Conservation (phyloP, 2,329 filamentous ascomycete species). For the Colletotrichum cuscutae region DNA sequence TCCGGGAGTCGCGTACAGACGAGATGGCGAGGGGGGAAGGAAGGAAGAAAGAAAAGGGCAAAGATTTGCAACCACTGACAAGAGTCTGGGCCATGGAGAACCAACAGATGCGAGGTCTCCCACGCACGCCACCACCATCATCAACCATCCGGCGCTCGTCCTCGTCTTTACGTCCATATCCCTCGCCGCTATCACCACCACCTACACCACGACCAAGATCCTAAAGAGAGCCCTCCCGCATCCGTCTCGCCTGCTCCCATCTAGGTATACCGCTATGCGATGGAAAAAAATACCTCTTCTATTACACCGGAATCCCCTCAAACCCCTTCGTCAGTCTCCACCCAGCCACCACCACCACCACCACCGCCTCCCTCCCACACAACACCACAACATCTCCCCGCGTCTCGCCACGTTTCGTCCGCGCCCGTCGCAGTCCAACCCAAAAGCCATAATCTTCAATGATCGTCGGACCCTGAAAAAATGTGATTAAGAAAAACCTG, state of each 20-base stretch:
- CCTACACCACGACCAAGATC: neutral
- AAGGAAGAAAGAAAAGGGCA: neutral
- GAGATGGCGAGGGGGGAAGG: neutral
- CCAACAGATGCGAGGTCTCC: neutral
- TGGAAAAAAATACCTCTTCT: neutral
- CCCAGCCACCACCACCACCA: neutral
- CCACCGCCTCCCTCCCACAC: neutral
- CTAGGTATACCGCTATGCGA: neutral
- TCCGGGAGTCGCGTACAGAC: neutral
- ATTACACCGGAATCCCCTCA: neutral
- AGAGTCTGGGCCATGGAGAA: neutral
- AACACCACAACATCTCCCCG: slow-evolving; percentile 1
- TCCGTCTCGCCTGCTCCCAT: neutral
- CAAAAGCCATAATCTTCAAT: slow-evolving; percentile 28
- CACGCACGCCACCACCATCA: slow-evolving; percentile 23
- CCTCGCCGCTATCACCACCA: slow-evolving; percentile 11
- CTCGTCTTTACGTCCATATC: neutral
- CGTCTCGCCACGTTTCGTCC: slow-evolving; percentile 13
- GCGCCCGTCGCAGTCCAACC: slow-evolving; percentile 8
- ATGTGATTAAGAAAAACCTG: neutral
- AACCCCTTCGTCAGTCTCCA: neutral
- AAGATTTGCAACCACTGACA: neutral
- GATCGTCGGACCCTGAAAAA: slow-evolving; percentile 34
- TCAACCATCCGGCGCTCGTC: neutral
- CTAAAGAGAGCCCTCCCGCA: neutral